Evolutionary conservation across 2,329 filamentous ascomycete species (phyloP).

Genomic region (Periconia digitata): DNA sequence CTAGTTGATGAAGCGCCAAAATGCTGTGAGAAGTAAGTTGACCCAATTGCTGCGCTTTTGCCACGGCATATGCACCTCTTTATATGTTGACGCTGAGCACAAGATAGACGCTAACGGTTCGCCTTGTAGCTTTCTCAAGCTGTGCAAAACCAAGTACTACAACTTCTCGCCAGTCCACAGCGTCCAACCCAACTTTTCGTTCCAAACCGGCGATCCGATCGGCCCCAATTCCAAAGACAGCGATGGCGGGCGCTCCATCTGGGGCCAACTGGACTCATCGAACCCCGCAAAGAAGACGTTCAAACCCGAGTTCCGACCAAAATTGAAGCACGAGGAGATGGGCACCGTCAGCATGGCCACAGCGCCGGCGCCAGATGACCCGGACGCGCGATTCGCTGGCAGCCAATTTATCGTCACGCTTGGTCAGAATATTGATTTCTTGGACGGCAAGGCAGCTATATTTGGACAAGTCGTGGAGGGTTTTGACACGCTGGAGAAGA

Average conservation of each 20-base stretch:
- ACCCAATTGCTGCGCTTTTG: slow-evolving; percentile 11
- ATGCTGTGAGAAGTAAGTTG: slow-evolving; percentile 87
- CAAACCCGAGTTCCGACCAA: slow-evolving; percentile 78
- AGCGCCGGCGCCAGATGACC: slow-evolving; percentile 71
- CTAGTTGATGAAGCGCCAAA: slow-evolving; percentile 86
- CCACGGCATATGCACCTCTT: slow-evolving; percentile 23
- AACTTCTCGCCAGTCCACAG: slow-evolving; percentile 93
- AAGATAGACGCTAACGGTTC: slow-evolving; percentile 53
- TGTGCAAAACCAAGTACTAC: slow-evolving; percentile 99
- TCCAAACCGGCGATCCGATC: slow-evolving; percentile 92
- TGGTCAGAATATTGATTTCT: slow-evolving; percentile 82
- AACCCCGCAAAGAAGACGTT: slow-evolving; percentile 72
- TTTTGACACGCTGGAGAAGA: slow-evolving; percentile 89
- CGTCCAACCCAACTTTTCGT: slow-evolving; percentile 92
- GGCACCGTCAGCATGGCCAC: slow-evolving; percentile 99
- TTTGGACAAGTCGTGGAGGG: slow-evolving; percentile 96
- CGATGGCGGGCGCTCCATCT: slow-evolving; percentile 91
- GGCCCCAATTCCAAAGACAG: slow-evolving; percentile 81
- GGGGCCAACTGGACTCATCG: slow-evolving; percentile 72
- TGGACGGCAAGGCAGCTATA: slow-evolving; percentile 91
- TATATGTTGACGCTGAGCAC: slow-evolving; percentile 54
- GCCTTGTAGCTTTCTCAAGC: slow-evolving; percentile 80
- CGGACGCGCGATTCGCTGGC: slow-evolving; percentile 78
- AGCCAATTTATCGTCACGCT: slow-evolving; percentile 95
- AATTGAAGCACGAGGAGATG: slow-evolving; percentile 83